Base-by-base conservation (phyloP, 352 stramenopile species). In the Phytopythium kandeliae region DNA sequence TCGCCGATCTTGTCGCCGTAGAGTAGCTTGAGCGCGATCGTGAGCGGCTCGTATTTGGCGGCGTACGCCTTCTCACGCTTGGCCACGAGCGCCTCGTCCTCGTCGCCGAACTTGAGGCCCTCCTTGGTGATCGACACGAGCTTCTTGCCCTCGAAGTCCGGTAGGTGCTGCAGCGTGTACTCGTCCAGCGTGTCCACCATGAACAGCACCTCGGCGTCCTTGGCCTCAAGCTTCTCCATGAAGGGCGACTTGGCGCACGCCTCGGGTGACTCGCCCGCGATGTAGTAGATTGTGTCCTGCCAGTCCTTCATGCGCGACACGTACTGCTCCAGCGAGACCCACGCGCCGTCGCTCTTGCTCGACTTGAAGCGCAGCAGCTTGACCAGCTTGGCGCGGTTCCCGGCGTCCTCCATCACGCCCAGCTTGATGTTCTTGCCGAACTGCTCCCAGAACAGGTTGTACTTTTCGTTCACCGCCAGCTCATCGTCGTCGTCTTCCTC, bases 341-440 rank as follows among this genome's bases (percentile, higher is more conserved):
- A 98, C 58, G 98, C 94, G 64, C 88, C 78, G 24, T 87, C 66
- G 35, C 84, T 95, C 63, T 97, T 96, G 62, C 78, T 97, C 21
- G 93, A 92, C 67, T 98, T 96, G 78, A 98, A 99, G 50, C 97
- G 86, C 21, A 99, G 71, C 35, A 99, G 74, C 68, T 99, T 99
- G 13, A 93, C 65, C 33, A 99, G 74, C 70, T 98, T 98, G 48
- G 61, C 63, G 42, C 90, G 85, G 73, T 98, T 98, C 16, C 85
- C 81, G 48, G 82, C 77, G 65, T 99, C 97, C 60, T 99, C 97
- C 71, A 99, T 98, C 42, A 98, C 84, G 30, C 97, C 97, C 51
- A 99, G 85, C 80, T 99, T 99, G 61, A 99, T 94, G 53, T 92
- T 98, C 62, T 97, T 97, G 57, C 93, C 85, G 55, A 99, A 99